Evolutionary conservation across 306 rosid genomes (phyloP).

Genomic region (Morella rubra): DNA sequence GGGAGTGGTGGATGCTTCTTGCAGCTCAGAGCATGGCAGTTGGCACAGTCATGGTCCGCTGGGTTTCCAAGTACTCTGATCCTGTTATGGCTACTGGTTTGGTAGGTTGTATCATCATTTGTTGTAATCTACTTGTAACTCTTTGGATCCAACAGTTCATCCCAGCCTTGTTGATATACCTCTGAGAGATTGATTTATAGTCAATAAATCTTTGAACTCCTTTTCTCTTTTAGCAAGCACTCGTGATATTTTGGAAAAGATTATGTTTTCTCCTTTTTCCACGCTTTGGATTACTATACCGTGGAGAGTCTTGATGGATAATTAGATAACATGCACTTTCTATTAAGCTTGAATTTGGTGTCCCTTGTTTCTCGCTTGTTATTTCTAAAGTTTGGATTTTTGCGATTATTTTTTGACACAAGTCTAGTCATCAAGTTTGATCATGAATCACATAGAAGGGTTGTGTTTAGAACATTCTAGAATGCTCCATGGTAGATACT

Average conservation of each 20-base stretch:
- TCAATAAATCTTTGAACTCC: background rate
- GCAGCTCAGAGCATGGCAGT: conserved; percentile 99
- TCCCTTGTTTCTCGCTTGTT: background rate
- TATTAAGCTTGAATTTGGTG: background rate
- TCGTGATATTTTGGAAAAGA: background rate
- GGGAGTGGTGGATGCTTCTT: conserved; percentile 99
- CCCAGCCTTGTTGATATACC: conserved; percentile 10
- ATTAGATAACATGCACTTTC: background rate
- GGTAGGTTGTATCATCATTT: conserved; percentile 51
- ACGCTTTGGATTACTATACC: background rate
- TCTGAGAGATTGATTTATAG: background rate
- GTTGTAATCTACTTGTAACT: background rate
- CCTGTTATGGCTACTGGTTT: conserved; percentile 98
- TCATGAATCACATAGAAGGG: background rate
- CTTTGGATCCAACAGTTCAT: conserved; percentile 11
- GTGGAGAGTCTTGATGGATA: background rate
- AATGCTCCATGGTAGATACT: conserved; percentile 6
- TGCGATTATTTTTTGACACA: no score
- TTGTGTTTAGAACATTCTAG: background rate
- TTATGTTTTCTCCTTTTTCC: background rate
- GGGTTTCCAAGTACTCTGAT: conserved; percentile 95
- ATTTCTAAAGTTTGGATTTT: background rate
- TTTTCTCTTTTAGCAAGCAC: background rate
- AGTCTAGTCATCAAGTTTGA: background rate
- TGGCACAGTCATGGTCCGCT: conserved; percentile 97